phyloP scores from a whole-genome alignment of 495 filamentous ascomycete species.

The Penicillium mononematosum region DNA sequence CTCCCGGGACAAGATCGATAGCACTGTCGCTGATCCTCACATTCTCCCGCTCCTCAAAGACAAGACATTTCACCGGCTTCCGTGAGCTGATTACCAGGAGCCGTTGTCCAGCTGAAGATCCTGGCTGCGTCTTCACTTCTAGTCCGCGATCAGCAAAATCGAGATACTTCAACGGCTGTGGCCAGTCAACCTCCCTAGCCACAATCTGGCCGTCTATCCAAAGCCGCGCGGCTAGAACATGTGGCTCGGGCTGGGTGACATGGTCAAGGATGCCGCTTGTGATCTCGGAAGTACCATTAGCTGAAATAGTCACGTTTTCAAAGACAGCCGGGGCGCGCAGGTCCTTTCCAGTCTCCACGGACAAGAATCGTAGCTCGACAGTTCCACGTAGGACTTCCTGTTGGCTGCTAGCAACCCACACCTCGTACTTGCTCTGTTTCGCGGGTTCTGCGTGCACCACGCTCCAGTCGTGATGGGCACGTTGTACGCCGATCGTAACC shows the following conservation, averaged over 20 bases:
- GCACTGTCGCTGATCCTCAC: constrained; percentile 43
- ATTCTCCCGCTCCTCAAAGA: constrained; percentile 44
- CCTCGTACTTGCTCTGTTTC: constrained; percentile 59
- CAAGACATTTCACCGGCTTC: constrained; percentile 43
- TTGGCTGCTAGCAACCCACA: constrained; percentile 76
- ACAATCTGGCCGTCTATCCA: constrained; percentile 63
- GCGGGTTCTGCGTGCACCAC: constrained; percentile 59
- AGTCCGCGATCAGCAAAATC: constrained; percentile 53
- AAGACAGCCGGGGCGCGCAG: constrained; percentile 54
- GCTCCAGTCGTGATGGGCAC: constrained; percentile 64
- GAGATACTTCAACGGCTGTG: constrained; percentile 87
- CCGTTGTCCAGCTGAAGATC: constrained; percentile 7
- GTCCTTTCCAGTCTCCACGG: constrained; percentile 67
- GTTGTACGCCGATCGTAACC: constrained; percentile 70
- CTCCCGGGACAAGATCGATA: constrained; percentile 51
- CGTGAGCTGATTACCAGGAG: constrained; percentile 25
- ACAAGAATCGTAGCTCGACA: constrained; percentile 68
- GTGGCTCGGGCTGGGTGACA: constrained; percentile 53
- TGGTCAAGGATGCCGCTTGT: constrained; percentile 61
- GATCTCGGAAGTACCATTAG: constrained; percentile 79
- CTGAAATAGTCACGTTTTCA: constrained; percentile 53
- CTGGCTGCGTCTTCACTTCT: constrained; percentile 25
- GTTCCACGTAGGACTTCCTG: constrained; percentile 55
- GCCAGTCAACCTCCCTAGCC: constrained; percentile 84
- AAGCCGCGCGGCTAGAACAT: constrained; percentile 54